A percentile compares a stretch with the other conserved stretches of the same genome.
phyloP scores from a whole-genome alignment of 1,284 basidiomycete genomes.

The Ganoderma sinense region DNA sequence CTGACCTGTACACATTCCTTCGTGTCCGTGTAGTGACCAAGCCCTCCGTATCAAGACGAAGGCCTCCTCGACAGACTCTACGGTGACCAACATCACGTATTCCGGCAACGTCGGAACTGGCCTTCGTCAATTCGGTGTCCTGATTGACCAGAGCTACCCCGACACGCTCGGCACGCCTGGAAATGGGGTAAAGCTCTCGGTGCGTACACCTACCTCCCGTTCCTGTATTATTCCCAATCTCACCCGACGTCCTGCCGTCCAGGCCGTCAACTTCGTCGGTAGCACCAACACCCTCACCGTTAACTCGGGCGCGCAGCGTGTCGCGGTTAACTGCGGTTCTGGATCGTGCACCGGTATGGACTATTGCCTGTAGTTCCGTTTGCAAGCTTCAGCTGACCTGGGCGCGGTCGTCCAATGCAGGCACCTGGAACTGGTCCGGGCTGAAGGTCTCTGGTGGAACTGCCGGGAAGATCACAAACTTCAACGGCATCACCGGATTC shows the following conservation, averaged over 20 bases:
- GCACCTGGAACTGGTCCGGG: conserved; percentile 60
- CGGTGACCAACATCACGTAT: conserved; percentile 48
- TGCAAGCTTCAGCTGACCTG: neutral
- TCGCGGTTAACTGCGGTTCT: conserved; percentile 44
- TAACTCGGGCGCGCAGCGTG: conserved; percentile 36
- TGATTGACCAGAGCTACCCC: conserved; percentile 52
- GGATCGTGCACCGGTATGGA: conserved; percentile 40
- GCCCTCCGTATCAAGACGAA: conserved; percentile 52
- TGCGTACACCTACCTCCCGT: conserved; percentile 17
- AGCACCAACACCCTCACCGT: conserved; percentile 38
- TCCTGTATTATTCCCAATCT: neutral
- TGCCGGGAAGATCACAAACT: conserved; percentile 48
- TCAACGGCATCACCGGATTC: conserved; percentile 44
- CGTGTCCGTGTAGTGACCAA: conserved; percentile 40
- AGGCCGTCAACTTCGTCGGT: conserved; percentile 43
- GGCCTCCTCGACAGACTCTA: conserved; percentile 41
- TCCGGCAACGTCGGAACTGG: conserved; percentile 40
- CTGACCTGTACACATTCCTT: neutral
- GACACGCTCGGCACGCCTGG: conserved; percentile 46
- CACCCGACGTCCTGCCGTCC: neutral
- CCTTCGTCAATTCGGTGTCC: conserved; percentile 43
- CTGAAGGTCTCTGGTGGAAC: conserved; percentile 55
- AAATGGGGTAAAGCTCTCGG: conserved; percentile 41
- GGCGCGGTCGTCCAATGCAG: conserved; percentile 34
- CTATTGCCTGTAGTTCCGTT: neutral